Percentiles rank a stretch among this genome's conserved stretches.
These are phyloP conservation scores for Cryptococcus jaspeensis DNA, from an alignment of 1,284 basidiomycete species.

Conservation along the genomic window DNA sequence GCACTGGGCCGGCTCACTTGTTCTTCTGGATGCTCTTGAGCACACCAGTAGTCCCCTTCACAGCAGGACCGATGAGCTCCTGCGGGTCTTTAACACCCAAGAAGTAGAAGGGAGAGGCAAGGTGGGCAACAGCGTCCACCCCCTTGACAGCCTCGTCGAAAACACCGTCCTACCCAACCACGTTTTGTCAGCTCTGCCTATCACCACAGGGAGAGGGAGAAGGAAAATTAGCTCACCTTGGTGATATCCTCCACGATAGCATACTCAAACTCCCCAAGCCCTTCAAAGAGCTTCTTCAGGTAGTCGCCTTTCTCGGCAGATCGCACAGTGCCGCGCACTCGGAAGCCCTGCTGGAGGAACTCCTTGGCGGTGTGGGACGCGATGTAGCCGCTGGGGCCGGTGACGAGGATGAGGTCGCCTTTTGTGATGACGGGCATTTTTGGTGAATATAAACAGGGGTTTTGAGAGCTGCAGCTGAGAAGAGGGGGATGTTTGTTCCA, in stretches of 20 bases:
- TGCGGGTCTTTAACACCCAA: conserved; percentile 40
- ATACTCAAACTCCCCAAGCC: conserved; percentile 54
- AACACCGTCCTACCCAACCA: conserved; percentile 55
- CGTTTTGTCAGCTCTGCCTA: not conserved
- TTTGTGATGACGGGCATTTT: conserved; percentile 21
- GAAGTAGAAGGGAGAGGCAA: conserved; percentile 40
- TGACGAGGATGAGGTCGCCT: conserved; percentile 26
- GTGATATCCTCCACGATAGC: conserved; percentile 61
- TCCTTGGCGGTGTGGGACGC: conserved; percentile 30
- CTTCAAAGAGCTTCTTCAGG: conserved; percentile 54
- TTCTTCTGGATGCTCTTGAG: conserved; percentile 59
- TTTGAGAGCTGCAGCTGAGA: too few relatives aligned
- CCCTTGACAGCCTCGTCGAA: conserved; percentile 68
- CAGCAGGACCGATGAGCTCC: conserved; percentile 63
- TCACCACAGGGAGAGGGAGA: not conserved
- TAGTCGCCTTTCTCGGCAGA: conserved; percentile 57
- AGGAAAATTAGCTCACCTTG: conserved; percentile 42
- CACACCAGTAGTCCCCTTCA: conserved; percentile 63
- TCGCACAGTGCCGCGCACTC: conserved; percentile 61
- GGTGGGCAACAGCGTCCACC: conserved; percentile 59
- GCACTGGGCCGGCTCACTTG: conserved; percentile 48
- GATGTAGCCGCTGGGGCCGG: conserved; percentile 33
- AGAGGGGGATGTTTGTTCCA: too few relatives aligned
- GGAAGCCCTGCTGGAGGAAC: conserved; percentile 37
- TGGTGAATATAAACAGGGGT: not conserved